phyloP scores from a whole-genome alignment of 1,284 basidiomycete genomes.

The Sanghuangporus sanghuang region DNA sequence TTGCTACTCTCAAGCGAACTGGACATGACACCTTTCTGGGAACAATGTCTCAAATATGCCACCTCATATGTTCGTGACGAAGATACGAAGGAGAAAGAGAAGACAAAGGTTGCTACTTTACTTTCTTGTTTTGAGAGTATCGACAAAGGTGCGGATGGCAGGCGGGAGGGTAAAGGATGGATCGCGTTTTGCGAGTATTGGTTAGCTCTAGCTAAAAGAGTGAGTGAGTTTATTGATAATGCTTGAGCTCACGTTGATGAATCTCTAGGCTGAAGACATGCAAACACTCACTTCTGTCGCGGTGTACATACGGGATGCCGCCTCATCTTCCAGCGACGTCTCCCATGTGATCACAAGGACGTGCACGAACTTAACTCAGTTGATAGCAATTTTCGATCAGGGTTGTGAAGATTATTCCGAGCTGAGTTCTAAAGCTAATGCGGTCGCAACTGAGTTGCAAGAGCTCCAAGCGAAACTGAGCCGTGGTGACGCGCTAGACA shows the following conservation, averaged over 20 bases:
- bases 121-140: conserved; percentile 39
- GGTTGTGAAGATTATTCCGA: conserved; percentile 20
- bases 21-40: conserved; percentile 16
- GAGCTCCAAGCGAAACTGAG: neutral
- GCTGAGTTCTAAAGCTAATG: neutral
- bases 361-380: conserved; percentile 2
- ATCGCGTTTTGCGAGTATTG: conserved; percentile 61
- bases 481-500: conserved; percentile 19
- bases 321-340: conserved; percentile 17
- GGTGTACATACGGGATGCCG: conserved; percentile 31
- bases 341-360: neutral
- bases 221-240: conserved; percentile 19
- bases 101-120: conserved; percentile 26
- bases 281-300: conserved; percentile 43
- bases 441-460: neutral
- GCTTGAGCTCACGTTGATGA: neutral
- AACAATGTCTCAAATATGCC: conserved; percentile 19
- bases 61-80: conserved; percentile 12
- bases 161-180: conserved; percentile 47
- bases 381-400: conserved; percentile 7
- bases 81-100: conserved; percentile 10
- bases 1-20: conserved; percentile 3
- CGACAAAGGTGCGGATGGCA: conserved; percentile 30
- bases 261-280: conserved; percentile 44
- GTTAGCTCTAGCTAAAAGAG: conserved; percentile 49